Base-by-base conservation (phyloP, 371 early-diverging fungal species). In the Basidiobolus heterosporus region DNA sequence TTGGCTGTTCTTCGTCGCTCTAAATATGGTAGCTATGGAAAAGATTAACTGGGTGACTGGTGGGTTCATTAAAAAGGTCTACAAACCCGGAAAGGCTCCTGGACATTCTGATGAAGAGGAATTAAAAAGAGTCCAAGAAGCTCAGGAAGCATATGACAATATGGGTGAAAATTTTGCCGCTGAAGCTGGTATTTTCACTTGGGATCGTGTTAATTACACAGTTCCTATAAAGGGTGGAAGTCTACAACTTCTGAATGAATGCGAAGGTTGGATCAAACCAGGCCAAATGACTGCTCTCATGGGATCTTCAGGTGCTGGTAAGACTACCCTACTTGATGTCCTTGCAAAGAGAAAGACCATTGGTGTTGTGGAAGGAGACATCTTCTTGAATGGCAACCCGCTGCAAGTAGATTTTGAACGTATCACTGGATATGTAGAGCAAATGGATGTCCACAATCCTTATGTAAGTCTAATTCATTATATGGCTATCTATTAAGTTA, bases 241-340 rank as follows among this genome's bases (percentile, higher is more conserved):
- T 49, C 59, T 53, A 44, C 60, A 64, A 43, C 49, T 69, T 23
- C 49, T 74, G 42, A 52, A 47, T 38, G 37, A 60, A 14, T 51
- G 71, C 47, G 53, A 57, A 11, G 61, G 64, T 22, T 47, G 48
- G 8, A 60, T 79, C 51, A 69, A 69, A 49, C 75, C 78, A 1
- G 82, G 82, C 38, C 67, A 70, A 19, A 62, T 85, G 57, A 74
- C 77, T 9, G 92, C 89, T 1, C 54, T 91, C 14, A 80, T 91
- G 81, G 89, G 89, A 15, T 71, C 81, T 1, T 78, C 80, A 23
- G 88, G 88, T 47, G 80, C 85, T 36, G 93, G 93, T 43, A 92
- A 92, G 61, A 83, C 89, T 0, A 85, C 90, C 1, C 66, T 91
- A 0, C 51, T 88, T 50, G 91, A 93, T 62, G 70, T 87, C 0